Evolutionary conservation across 192 early-diverging fungal genomes (phyloP).

Genomic region (Podila epicladia): DNA sequence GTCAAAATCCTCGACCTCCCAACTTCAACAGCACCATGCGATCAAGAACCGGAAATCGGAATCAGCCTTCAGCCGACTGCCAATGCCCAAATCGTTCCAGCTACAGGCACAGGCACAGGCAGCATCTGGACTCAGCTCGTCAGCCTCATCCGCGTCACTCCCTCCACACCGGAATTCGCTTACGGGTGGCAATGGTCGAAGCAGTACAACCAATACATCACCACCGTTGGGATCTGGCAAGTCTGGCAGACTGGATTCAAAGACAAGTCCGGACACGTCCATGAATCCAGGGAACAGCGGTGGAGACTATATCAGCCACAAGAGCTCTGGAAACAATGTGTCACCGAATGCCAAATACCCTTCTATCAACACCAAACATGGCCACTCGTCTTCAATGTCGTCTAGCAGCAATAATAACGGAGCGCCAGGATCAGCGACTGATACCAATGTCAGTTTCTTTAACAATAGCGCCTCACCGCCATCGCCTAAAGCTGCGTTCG

Average conservation of each 20-base stretch:
- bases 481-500: slow-evolving; percentile 8
- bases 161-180: background rate
- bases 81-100: slow-evolving; percentile 4
- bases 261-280: background rate
- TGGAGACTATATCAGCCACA: slow-evolving; percentile 30
- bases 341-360: slow-evolving; percentile 13
- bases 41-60: slow-evolving; percentile 3
- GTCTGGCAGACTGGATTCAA: slow-evolving; percentile 16
- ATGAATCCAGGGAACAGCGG: background rate
- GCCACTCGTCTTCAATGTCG: slow-evolving; percentile 5
- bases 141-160: background rate
- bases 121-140: background rate
- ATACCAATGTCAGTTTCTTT: background rate
- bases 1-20: background rate
- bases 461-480: slow-evolving; percentile 19
- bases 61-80: slow-evolving; percentile 3
- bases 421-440: slow-evolving; percentile 11
- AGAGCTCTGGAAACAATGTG: background rate
- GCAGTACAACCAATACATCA: slow-evolving; percentile 4
- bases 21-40: background rate
- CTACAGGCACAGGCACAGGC: background rate
- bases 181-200: background rate
- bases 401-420: slow-evolving; percentile 4
- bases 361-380: slow-evolving; percentile 31
- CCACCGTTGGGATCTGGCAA: slow-evolving; percentile 12